Evolutionary conservation across 495 filamentous ascomycete genomes (phyloP), one percentile per base, ranked within the genome.

Genomic region (Daldinia childiae): DNA sequence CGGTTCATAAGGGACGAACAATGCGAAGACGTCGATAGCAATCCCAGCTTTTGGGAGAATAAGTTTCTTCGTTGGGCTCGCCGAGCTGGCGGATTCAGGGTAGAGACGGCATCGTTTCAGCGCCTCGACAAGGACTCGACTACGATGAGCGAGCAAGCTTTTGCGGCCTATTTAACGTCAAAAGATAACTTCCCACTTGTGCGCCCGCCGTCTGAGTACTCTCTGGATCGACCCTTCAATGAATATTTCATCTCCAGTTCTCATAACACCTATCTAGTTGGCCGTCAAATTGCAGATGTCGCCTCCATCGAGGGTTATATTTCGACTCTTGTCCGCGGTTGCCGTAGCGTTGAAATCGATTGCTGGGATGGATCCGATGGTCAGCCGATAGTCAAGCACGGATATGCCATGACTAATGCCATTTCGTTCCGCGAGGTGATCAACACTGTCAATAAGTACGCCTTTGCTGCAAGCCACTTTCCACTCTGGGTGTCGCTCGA

Each of bases 221-320:
- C 82, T 17, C 89, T 97, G 54, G 88, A 95, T 71, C 89, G 92
- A 30, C 95, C 95, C 0, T 80, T 99, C 76, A 97, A 97, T 77
- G 95, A 99, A 74, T 99, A 99, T 76, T 98, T 94, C 86, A 95
- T 98, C 68, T 98, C 95, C 4, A 97, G 94, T 83, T 98, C 95
- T 17, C 95, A 99, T 84, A 99, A 99, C 79, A 98, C 95, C 9
- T 99, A 99, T 75, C 89, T 99, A 11, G 81, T 95, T 26, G 95
- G 95, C 17, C 90, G 93, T 24, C 95, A 99, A 78, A 90, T 98
- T 9, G 90, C 88, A 30, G 94, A 93, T 26, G 87, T 91, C 39
- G 97, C 95, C 19, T 98, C 93, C 71, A 90, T 94, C 11, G 95
- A 99, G 77, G 93, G 92, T 27, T 99, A 99, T 79, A 95, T 98